Conservation (phyloP, 495 filamentous ascomycete species). For the Talaromyces wortmannii region DNA sequence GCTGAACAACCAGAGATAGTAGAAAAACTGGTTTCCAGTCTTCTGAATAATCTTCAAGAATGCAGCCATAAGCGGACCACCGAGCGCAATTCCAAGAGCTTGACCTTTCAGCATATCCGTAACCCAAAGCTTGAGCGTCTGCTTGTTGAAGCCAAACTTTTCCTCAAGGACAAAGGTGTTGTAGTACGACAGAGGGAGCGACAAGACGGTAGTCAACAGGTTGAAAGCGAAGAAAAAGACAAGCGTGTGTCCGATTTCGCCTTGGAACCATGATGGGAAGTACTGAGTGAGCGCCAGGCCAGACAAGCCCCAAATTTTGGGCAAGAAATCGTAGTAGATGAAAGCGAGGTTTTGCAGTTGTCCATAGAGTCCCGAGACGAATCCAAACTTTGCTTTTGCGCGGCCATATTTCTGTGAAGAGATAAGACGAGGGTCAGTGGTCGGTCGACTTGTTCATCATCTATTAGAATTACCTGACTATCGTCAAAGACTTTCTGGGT, state of each 20-base stretch:
- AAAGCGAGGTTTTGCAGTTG: constrained; percentile 81
- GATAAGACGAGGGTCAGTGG: too few species aligned
- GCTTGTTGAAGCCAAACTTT: constrained; percentile 98
- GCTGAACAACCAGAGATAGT: constrained; percentile 92
- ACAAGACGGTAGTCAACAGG: constrained; percentile 67
- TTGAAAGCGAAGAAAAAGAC: constrained; percentile 87
- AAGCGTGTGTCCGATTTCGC: constrained; percentile 90
- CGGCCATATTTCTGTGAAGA: constrained; percentile 71
- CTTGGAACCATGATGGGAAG: constrained; percentile 69
- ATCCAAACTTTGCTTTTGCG: constrained; percentile 84
- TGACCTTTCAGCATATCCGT: constrained; percentile 91
- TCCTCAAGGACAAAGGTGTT: constrained; percentile 93
- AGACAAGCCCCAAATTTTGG: constrained; percentile 79
- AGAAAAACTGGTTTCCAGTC: constrained; percentile 90
- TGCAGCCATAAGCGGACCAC: constrained; percentile 78
- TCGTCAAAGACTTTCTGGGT: constrained; percentile 89
- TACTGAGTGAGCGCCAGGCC: constrained; percentile 67
- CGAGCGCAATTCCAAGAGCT: constrained; percentile 68
- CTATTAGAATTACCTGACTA: constrained; percentile 56
- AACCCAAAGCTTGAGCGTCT: constrained; percentile 81
- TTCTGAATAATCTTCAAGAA: constrained; percentile 88
- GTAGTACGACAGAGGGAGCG: constrained; percentile 80
- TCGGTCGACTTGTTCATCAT: background rate
- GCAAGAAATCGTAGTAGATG: constrained; percentile 84
- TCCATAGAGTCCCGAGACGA: constrained; percentile 72